phyloP scores from a whole-genome alignment of 2,329 filamentous ascomycete species.

The Cladosporium colombiae region DNA sequence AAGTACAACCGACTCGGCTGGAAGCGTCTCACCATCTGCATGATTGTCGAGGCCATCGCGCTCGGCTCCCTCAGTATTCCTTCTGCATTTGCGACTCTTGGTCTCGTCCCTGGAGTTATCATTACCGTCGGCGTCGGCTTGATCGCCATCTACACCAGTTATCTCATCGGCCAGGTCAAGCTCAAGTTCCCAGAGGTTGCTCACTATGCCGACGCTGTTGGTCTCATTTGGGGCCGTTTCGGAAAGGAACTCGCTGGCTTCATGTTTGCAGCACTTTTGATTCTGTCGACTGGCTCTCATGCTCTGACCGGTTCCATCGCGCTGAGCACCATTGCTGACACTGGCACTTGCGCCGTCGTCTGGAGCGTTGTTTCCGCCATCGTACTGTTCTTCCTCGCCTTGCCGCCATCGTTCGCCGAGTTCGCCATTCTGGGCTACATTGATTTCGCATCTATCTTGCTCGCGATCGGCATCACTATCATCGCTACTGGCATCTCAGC shows the following conservation, averaged over 20 bases:
- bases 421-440: constrained; percentile 40
- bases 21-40: constrained; percentile 45
- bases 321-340: constrained; percentile 44
- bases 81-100: constrained; percentile 55
- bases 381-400: constrained; percentile 39
- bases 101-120: constrained; percentile 60
- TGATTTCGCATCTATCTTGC: constrained; percentile 40
- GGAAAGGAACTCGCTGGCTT: constrained; percentile 46
- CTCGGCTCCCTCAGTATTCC: constrained; percentile 61
- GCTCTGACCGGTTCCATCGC: constrained; percentile 50
- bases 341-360: constrained; percentile 42
- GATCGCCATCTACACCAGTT: constrained; percentile 64
- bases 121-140: constrained; percentile 57
- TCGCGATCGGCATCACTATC: constrained; percentile 39
- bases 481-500: constrained; percentile 38
- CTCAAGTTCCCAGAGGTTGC: constrained; percentile 47
- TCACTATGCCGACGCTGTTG: constrained; percentile 49
- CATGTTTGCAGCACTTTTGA: constrained; percentile 47
- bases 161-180: constrained; percentile 64
- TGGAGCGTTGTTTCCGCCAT: constrained; percentile 48
- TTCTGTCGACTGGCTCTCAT: constrained; percentile 48
- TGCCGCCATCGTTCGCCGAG: constrained; percentile 40
- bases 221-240: constrained; percentile 44
- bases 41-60: constrained; percentile 63
- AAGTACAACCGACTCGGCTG: constrained; percentile 50